Base-by-base conservation (phyloP, 2,329 filamentous ascomycete species). In the Fusarium sp. region DNA sequence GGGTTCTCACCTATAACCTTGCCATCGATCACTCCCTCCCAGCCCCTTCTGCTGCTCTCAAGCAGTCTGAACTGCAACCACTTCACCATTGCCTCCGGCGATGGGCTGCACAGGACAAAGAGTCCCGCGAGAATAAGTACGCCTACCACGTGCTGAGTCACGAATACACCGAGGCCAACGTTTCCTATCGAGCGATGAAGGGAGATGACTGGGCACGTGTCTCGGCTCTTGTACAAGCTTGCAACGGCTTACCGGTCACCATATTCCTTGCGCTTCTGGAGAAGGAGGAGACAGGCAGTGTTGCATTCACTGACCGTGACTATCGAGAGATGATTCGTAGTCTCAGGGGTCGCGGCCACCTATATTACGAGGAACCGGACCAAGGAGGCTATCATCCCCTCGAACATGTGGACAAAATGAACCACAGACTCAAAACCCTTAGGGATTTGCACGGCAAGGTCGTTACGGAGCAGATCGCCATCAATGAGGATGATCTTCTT, bases 1-100 rank as follows among this genome's bases (percentile, higher is more conserved):
- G 81, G 51, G 81, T 83, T 9, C 61, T 87, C 10, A 83, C 79
- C 0, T 87, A 84, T 71, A 85, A 85, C 64, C 76, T 87, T 5
- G 67, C 70, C 12, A 52, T 73, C 15, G 55, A 67, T 6, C 51
- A 31, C 5, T 28, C 64, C 6, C 41, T 54, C 13, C 48, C 53
- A 2, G 51, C 63, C 2, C 71, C 72, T 10, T 70, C 69, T 5
- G 69, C 70, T 3, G 61, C 48, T 1, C 13, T 69, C 4, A 38
- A 2, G 11, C 50, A 2, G 41, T 38, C 32, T 10, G n/a, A 67
- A 11, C 58, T 51, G 1, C 42, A 24, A 5, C 43, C 35, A 4
- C 60, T 76, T 28, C 65, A 64, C 0, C 39, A 57, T 1, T 53
- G 65, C 0, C 55, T 78, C 11, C 43, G 50, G 7, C 60, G 58